Percentiles rank a stretch among this genome's conserved stretches.
Evolutionary conservation across 176 grass and related monocot genomes (phyloP).

Genomic region (Chloris gayana): DNA sequence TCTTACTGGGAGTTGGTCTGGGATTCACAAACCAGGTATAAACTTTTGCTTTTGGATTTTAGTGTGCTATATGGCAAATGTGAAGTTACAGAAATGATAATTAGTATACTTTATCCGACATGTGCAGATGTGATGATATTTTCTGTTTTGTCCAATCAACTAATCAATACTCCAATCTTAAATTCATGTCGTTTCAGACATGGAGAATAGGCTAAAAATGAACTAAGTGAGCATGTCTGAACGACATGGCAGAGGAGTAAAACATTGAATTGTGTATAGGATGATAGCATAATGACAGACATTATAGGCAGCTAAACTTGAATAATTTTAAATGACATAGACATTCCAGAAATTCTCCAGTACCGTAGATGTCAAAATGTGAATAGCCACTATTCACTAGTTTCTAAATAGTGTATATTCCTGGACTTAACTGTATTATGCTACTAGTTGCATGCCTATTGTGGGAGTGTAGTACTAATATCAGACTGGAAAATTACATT

Average conservation of each 20-base stretch:
- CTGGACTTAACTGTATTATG: not conserved
- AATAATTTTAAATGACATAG: not conserved
- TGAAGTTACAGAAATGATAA: not conserved
- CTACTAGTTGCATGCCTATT: slow-evolving; percentile 8
- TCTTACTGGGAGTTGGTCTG: slow-evolving; percentile 73
- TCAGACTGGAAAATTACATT: slow-evolving; percentile 11
- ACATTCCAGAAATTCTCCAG: not conserved
- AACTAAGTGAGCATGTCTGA: too few species aligned
- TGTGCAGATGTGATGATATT: not conserved
- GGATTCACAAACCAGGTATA: slow-evolving; percentile 96
- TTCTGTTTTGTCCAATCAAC: too few species aligned
- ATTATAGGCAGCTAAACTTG: not conserved
- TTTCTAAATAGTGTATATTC: not conserved
- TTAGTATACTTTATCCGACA: not conserved
- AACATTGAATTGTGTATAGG: not conserved
- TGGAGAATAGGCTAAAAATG: too few species aligned
- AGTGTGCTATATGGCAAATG: not conserved
- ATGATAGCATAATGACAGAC: not conserved
- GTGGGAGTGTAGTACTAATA: slow-evolving; percentile 9
- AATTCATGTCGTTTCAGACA: too few species aligned
- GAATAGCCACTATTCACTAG: not conserved
- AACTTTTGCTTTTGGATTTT: too few species aligned
- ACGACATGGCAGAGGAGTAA: too few species aligned
- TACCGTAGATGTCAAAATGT: not conserved
- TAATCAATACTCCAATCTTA: too few species aligned